Evolutionary conservation across 305 asterid species (phyloP).

Genomic region (Fraxinus ornus): DNA sequence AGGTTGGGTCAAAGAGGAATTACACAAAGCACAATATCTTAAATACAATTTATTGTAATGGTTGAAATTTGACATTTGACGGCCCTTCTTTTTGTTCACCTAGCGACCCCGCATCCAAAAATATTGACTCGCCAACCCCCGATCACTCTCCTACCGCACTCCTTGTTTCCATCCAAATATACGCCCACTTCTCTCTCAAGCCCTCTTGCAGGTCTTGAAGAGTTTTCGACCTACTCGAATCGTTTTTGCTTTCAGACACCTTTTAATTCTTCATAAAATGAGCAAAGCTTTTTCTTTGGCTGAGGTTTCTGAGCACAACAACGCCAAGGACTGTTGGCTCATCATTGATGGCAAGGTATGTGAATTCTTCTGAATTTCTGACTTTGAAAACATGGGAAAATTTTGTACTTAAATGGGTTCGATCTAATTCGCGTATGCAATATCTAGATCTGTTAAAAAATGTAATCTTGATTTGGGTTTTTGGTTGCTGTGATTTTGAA

Average conservation of each 20-base stretch:
- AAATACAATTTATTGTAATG: no score
- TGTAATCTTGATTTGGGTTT: constrained; percentile 1
- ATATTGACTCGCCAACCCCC: not conserved
- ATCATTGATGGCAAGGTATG: constrained; percentile 61
- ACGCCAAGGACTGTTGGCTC: constrained; percentile 60
- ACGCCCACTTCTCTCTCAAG: not conserved
- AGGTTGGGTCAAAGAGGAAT: not conserved
- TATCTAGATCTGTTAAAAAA: constrained; percentile 35
- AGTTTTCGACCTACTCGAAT: constrained; percentile 8
- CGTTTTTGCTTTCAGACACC: not conserved
- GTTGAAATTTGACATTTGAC: not conserved
- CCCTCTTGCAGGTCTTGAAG: constrained; percentile 12
- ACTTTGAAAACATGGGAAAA: no score
- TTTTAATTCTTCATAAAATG: constrained; percentile 20
- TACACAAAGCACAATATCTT: no score
- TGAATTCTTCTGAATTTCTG: not conserved
- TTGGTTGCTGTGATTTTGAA: not conserved
- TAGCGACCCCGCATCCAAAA: not conserved
- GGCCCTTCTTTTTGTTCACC: not conserved
- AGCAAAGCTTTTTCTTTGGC: constrained; percentile 46
- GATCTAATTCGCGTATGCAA: constrained; percentile 7
- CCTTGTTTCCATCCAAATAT: not conserved
- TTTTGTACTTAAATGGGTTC: constrained; percentile 4
- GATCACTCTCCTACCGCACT: not conserved
- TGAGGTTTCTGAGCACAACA: constrained; percentile 62